A percentile compares a stretch with the other conserved stretches of the same genome.
Conservation (phyloP, 805 yeast genomes). For the Candida adriatica region DNA sequence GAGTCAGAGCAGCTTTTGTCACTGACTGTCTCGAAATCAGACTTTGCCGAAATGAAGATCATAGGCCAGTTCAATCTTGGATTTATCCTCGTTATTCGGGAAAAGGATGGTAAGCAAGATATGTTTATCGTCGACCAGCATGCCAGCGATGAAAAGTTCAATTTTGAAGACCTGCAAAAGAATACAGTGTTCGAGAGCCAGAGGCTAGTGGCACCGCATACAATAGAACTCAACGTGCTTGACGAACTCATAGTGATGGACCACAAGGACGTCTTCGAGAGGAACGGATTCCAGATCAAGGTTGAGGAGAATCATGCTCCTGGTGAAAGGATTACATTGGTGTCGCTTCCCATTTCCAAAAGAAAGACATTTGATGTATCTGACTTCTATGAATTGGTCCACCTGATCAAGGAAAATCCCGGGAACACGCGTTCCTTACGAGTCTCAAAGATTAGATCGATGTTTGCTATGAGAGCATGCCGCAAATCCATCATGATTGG, state of each 20-base stretch:
- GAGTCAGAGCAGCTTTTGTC: slow-evolving; percentile 55
- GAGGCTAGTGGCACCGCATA: slow-evolving; percentile 53
- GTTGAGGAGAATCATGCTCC: slow-evolving; percentile 45
- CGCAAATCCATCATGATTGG: slow-evolving; percentile 94
- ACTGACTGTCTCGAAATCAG: slow-evolving; percentile 58
- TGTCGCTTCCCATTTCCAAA: slow-evolving; percentile 70
- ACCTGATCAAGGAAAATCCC: slow-evolving; percentile 52
- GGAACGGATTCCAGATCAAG: slow-evolving; percentile 70
- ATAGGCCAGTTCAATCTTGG: slow-evolving; percentile 97
- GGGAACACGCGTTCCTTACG: slow-evolving; percentile 35
- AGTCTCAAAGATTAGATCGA: slow-evolving; percentile 72
- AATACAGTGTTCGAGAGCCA: slow-evolving; percentile 59
- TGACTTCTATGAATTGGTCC: slow-evolving; percentile 72
- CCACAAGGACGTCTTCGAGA: slow-evolving; percentile 46
- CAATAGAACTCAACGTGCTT: slow-evolving; percentile 59
- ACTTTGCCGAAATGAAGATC: slow-evolving; percentile 67
- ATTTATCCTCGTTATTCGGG: slow-evolving; percentile 68
- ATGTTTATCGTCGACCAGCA: slow-evolving; percentile 93
- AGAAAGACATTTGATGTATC: slow-evolving; percentile 54
- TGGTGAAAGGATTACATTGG: slow-evolving; percentile 48
- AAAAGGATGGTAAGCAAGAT: slow-evolving; percentile 44
- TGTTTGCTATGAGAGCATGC: slow-evolving; percentile 95
- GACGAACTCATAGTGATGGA: slow-evolving; percentile 74
- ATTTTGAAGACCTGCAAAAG: slow-evolving; percentile 66
- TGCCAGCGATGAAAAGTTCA: slow-evolving; percentile 93